Evolutionary conservation across 805 yeast genomes (phyloP).

Genomic region (Hanseniaspora vineae): DNA sequence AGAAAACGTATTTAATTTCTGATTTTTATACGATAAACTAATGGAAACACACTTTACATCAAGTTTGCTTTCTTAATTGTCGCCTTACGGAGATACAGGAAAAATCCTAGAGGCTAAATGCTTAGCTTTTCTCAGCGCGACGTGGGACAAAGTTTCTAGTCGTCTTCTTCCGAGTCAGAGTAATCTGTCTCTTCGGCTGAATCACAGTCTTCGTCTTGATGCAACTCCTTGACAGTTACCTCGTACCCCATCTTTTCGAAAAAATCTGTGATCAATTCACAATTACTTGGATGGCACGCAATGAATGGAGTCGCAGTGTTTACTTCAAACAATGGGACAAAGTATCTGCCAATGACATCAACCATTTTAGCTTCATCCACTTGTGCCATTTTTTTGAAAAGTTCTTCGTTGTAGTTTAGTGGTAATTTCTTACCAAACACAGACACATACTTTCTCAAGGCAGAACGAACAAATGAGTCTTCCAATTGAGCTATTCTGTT

Average conservation of each 20-base stretch:
- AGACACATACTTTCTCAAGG: conserved; percentile 53
- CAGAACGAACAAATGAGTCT: conserved; percentile 52
- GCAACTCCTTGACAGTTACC: conserved; percentile 4
- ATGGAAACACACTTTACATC: background rate
- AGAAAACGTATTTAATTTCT: conserved; percentile 12
- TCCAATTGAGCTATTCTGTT: conserved; percentile 57
- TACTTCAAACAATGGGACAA: conserved; percentile 44
- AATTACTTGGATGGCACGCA: conserved; percentile 6
- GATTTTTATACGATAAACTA: background rate
- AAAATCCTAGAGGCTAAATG: too few species aligned
- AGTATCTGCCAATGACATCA: conserved; percentile 39
- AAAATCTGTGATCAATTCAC: conserved; percentile 2
- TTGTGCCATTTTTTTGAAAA: conserved; percentile 39
- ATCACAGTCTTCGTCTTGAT: conserved; percentile 2
- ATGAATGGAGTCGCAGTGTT: conserved; percentile 2
- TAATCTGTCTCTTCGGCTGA: background rate
- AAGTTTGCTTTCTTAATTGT: too few species aligned
- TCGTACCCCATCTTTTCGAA: conserved; percentile 4
- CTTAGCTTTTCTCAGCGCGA: background rate
- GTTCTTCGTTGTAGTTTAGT: conserved; percentile 40
- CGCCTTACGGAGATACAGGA: too few species aligned
- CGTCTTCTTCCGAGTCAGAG: background rate
- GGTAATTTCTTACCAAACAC: conserved; percentile 59
- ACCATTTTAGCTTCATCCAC: conserved; percentile 43
- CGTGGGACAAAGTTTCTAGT: background rate